Evolutionary conservation across 352 stramenopile genomes (phyloP), one percentile per base, ranked within the genome.

Genomic region (Pythium rhizo-oryzae): DNA sequence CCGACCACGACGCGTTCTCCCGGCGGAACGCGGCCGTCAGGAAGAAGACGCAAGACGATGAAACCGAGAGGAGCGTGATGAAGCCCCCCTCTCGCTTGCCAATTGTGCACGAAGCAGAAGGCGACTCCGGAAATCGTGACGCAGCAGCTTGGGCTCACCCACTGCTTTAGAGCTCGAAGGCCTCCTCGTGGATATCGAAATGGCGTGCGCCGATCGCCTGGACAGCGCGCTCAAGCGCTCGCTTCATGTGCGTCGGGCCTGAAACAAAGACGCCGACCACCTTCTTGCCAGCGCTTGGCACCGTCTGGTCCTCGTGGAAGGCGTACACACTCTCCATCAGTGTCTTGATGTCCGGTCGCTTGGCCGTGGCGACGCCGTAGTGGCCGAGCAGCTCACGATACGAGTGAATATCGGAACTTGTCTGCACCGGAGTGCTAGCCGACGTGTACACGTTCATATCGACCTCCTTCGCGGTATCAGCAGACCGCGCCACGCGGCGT

Each of bases 241-340:
- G 39, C 46, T 76, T 73, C 24, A 76, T 51, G 18, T 55, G 51
- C 46, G 61, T 47, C 2, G 65, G 70, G 30, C 70, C 64, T 5
- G 65, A 76, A 6, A 76, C 57, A 46, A 76, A 72, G 8, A 70
- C 60, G 21, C 70, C 67, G 47, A 72, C 46, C 43, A 63, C 37
- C 11, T 52, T 21, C 33, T 64, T 64, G 8, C 51, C 59, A 13
- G 28, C 13, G 55, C 46, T 57, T 44, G 11, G 2, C 13, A 62
- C 43, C 12, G 35, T 21, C 37, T 25, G 8, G 21, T 59, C 28
- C 53, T 30, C 16, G 46, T 70, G 63, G 64, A 56, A 53, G 2
- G 18, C 54, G 23, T 43, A 58, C 12, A 41, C 33, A 0, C 58
- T n/a, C 2, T 19, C 25, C 13, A 70, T 18, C 18, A 66, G 18